Evolutionary conservation across 2,329 filamentous ascomycete genomes (phyloP).

Genomic region (Fusarium sacchari): DNA sequence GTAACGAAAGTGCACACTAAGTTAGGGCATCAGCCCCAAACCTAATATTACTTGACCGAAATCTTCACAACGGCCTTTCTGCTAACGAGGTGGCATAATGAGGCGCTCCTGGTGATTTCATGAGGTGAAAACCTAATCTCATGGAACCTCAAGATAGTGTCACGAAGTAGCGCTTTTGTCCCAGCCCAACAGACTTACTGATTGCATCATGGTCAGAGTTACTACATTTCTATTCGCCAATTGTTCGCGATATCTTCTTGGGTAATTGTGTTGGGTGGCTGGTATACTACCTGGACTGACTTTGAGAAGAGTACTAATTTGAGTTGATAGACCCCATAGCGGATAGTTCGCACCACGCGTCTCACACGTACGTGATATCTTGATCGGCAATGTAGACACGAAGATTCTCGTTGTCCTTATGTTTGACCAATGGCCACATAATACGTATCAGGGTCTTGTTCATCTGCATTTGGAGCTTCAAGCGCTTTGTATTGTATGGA

Average conservation of each 20-base stretch:
- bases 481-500: background rate
- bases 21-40: background rate
- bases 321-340: too few relatives aligned
- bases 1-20: background rate
- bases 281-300: too few relatives aligned
- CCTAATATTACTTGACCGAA: background rate
- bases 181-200: fast-evolving
- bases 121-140: too few relatives aligned
- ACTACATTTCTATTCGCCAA: background rate
- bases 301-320: too few relatives aligned
- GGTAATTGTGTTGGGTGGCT: too few relatives aligned
- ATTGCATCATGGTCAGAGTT: background rate
- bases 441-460: background rate
- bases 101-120: background rate
- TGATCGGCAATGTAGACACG: background rate
- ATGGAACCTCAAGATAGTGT: background rate
- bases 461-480: background rate
- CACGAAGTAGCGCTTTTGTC: too few relatives aligned
- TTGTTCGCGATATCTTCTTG: too few relatives aligned
- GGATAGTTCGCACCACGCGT: too few relatives aligned
- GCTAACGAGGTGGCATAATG: background rate
- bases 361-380: too few relatives aligned
- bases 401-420: fast-evolving
- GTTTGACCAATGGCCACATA: too few relatives aligned
- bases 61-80: background rate